phyloP scores from a whole-genome alignment of 2,329 filamentous ascomycete species.

The Colletotrichum sansevieriae region DNA sequence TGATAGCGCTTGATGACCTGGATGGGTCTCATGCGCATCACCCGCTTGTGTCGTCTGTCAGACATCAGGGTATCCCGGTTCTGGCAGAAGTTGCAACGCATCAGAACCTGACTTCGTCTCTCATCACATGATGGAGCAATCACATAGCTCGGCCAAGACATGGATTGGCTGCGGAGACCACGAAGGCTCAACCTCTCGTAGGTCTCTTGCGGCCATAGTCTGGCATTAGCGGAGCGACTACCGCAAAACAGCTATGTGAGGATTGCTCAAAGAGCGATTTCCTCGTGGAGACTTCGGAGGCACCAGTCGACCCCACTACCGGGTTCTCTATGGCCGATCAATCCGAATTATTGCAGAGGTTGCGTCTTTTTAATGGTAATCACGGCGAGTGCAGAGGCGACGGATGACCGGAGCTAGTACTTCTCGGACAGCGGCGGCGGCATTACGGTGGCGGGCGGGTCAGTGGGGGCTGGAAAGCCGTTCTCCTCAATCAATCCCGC shows the following conservation, averaged over 20 bases:
- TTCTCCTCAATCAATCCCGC: slow-evolving; percentile 3
- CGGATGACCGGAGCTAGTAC: slow-evolving; percentile 35
- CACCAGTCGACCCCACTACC: slow-evolving; percentile 13
- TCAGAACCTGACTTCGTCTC: background rate
- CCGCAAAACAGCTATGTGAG: slow-evolving; percentile 6
- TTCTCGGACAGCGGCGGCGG: slow-evolving; percentile 1
- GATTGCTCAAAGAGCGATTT: slow-evolving; percentile 14
- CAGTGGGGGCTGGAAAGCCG: slow-evolving; percentile 30
- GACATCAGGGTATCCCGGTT: slow-evolving; percentile 17
- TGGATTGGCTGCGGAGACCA: background rate
- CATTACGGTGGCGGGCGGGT: slow-evolving; percentile 14
- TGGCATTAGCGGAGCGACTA: slow-evolving; percentile 12
- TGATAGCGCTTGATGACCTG: background rate
- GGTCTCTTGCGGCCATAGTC: too few relatives aligned
- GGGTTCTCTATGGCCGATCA: slow-evolving; percentile 7
- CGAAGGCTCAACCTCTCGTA: background rate
- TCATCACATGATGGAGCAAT: slow-evolving; percentile 17
- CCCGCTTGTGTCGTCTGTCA: slow-evolving; percentile 4
- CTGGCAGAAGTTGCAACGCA: slow-evolving; percentile 4
- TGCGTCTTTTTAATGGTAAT: background rate
- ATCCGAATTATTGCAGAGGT: slow-evolving; percentile 14
- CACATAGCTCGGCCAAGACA: background rate
- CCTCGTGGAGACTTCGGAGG: slow-evolving; percentile 11
- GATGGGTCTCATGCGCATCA: slow-evolving; percentile 8
- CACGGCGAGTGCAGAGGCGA: background rate